Evolutionary conservation across 306 rosid species (phyloP), one percentile per base, ranked within the genome.

Genomic region (Acacia acuminata): DNA sequence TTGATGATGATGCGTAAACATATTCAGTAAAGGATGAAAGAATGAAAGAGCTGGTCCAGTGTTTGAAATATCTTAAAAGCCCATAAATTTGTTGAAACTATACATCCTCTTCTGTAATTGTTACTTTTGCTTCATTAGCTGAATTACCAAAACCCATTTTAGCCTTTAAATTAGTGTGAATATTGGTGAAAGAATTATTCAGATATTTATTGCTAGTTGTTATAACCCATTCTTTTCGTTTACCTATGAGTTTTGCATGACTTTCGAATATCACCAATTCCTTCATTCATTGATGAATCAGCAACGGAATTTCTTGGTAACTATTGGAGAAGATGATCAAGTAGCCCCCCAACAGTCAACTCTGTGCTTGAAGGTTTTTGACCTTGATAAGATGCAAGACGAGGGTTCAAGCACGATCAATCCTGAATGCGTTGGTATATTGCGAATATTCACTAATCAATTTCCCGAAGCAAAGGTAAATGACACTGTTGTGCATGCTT

Each of bases 371-470:
- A 96, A 94, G 90, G 99, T 96, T 82, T 96, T 96, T 67, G 96
- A 94, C 85, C 94, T 96, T 30, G 99, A 96, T 85, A 96, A 88
- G 88, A 96, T 94, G 80, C 91, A 96, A 84, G 85, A 97, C 0
- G 98, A 92, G 85, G 84, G 99, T 83, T 83, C 99, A 11, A 96
- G 98, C 88, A 79, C 88, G 8, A 78, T 86, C 2, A 90, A 77
- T 87, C 99, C 99, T 25, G 98, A 96, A 83, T 96, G 99, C 85
- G 94, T 96, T 83, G 99, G 99, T 82, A 96, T 91, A 79, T 78
- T 96, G 88, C 93, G 98, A 40, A 91, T 96, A 80, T 96, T 96
- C 89, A 96, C 99, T 24, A 94, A 88, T 81, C 99, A 96, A 77
- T 96, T 93, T 86, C 97, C 96, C 15, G 91, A 90, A 82, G 99